phyloP scores from a whole-genome alignment of 2,329 filamentous ascomycete species.

The Ceratocystiopsis brevicomis region DNA sequence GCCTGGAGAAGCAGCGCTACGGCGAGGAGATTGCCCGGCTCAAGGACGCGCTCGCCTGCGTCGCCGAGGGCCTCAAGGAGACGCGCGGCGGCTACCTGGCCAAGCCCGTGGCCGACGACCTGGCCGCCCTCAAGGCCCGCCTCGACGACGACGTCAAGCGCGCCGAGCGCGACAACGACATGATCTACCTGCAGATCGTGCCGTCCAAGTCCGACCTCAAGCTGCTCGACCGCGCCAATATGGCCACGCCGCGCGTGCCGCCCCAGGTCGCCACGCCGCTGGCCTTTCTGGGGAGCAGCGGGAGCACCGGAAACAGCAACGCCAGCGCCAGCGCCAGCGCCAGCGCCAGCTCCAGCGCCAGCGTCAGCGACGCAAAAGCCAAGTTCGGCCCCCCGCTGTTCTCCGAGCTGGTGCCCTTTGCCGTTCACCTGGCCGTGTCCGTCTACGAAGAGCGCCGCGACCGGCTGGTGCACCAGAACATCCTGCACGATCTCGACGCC shows the following conservation, averaged over 20 bases:
- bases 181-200: slow-evolving; percentile 76
- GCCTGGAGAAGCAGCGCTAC: slow-evolving; percentile 81
- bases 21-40: slow-evolving; percentile 86
- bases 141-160: slow-evolving; percentile 77
- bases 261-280: slow-evolving; percentile 67
- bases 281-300: slow-evolving; percentile 44
- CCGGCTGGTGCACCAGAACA: slow-evolving; percentile 70
- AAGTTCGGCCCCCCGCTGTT: slow-evolving; percentile 77
- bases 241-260: slow-evolving; percentile 66
- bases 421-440: slow-evolving; percentile 82
- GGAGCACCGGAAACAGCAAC: too few relatives aligned
- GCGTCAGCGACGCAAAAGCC: slow-evolving; percentile 32
- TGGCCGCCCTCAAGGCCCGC: slow-evolving; percentile 64
- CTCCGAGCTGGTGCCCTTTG: slow-evolving; percentile 81
- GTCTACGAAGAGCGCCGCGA: slow-evolving; percentile 89
- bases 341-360: too few relatives aligned
- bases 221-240: slow-evolving; percentile 67
- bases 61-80: slow-evolving; percentile 74
- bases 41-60: slow-evolving; percentile 62
- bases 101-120: slow-evolving; percentile 61
- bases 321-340: too few relatives aligned
- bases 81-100: slow-evolving; percentile 54
- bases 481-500: slow-evolving; percentile 66
- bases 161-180: slow-evolving; percentile 88
- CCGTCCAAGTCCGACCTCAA: slow-evolving; percentile 78